Evolutionary conservation across 1,284 basidiomycete species (phyloP), one percentile per base, ranked within the genome.

Genomic region (Butyriboletus appendiculatus): DNA sequence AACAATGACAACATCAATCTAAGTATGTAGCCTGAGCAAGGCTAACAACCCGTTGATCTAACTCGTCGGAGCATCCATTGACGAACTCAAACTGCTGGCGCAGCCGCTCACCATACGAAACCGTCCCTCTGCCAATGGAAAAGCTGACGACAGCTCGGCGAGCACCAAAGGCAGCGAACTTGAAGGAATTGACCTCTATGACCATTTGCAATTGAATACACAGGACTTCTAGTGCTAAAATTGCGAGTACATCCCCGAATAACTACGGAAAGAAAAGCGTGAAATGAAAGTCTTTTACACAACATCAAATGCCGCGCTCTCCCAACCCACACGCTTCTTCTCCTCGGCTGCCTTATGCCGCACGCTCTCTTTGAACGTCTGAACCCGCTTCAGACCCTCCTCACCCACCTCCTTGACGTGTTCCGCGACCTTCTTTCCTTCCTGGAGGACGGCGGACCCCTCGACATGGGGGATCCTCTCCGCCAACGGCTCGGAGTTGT

Each of bases 401-500:
- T 51, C n/a, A 1, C 52, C 47, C 3, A 20, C 46, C 32, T 60
- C 56, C 39, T 18, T 50, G 14, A 59, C 39, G 3, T 30, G 56
- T 42, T 58, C 58, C 22, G n/a, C 50, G 0, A 55, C 46, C 40
- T 12, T 41, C 33, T 22, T 35, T 11, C 45, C 55, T 33, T 48
- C 53, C 35, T 32, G 32, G 0, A 16, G 1, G 4, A 40, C 28
- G 7, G 38, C 41, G 5, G 48, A 18, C 2, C 41, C 8, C 9
- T 62, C 69, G 11, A 66, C 57, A 6, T 68, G 67, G 46, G 38
- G 10, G 0, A 60, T 5, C 30, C 70, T 68, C 52, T 77, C 72
- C 26, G 59, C 63, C 22, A 86, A 42, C 2, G 76, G 72, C 62
- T 82, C 77, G 4, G 81, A 76, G 15, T 75, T 74, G 3, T 74